Conservation (phyloP, 306 rosid species). For the Spatholobus suberectus region DNA sequence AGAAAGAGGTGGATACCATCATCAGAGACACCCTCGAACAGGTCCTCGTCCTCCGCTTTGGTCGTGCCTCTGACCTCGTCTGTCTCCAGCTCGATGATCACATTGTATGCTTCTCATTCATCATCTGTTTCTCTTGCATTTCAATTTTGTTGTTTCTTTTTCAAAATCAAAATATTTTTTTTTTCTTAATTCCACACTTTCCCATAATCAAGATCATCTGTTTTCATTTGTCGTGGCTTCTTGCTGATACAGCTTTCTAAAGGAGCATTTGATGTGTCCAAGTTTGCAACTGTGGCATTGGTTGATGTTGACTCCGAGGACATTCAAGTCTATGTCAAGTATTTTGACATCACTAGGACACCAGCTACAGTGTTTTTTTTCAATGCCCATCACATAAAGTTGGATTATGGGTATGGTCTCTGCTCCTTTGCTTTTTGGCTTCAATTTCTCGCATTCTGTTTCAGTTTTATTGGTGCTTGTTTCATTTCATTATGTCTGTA, state of each 20-base stretch:
- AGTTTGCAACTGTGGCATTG: slow-evolving; percentile 76
- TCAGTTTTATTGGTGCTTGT: background rate
- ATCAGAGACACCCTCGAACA: slow-evolving; percentile 83
- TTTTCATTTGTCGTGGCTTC: background rate
- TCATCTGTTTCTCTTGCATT: background rate
- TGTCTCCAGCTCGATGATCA: slow-evolving; percentile 84
- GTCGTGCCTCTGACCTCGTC: slow-evolving; percentile 66
- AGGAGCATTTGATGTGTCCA: slow-evolving; percentile 81
- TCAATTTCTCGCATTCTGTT: background rate
- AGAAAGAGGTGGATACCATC: slow-evolving; percentile 73
- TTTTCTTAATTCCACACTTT: no score
- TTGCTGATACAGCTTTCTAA: slow-evolving; percentile 66
- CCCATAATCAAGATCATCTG: no score
- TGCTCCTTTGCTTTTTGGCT: background rate
- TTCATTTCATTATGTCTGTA: background rate
- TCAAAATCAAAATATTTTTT: background rate
- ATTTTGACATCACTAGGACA: slow-evolving; percentile 75
- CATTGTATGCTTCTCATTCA: slow-evolving; percentile 47
- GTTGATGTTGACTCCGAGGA: slow-evolving; percentile 83
- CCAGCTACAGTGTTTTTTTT: slow-evolving; percentile 90
- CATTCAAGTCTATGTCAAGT: slow-evolving; percentile 72
- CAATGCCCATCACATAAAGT: slow-evolving; percentile 98
- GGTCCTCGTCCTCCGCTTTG: slow-evolving; percentile 88
- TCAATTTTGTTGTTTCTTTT: background rate
- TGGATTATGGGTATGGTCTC: slow-evolving; percentile 80